Base-by-base conservation (phyloP, 1,139 yeast species). In the Scheffersomyces lignicola region DNA sequence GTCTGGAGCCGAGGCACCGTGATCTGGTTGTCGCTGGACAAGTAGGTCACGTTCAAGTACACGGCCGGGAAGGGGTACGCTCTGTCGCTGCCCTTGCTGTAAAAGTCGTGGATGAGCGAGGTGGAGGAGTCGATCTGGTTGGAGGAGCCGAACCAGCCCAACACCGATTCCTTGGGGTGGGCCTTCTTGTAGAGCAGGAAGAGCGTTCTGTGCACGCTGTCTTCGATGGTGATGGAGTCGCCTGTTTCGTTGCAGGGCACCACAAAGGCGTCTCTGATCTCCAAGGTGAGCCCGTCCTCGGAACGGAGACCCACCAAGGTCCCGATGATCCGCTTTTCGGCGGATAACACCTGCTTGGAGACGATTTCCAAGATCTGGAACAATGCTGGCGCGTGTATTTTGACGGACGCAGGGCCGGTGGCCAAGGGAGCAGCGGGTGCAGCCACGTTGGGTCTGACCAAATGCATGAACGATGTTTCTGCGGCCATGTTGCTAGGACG, bases 121-220 rank as follows among this genome's bases (percentile, higher is more conserved):
- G 94, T 80, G 55, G 83, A 76, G 42, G 80, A 74, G 62, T 85
- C 90, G 45, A 88, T 76, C 45, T 72, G 74, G 32, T 47, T 51
- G 28, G 78, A 65, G 23, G 90, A 81, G 35, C 94, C 85, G 60
- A 85, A 87, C 96, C 96, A 88, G 38, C 96, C 96, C 39, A 88
- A 74, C 37, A 88, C 85, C 34, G 75, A 72, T 49, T 83, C 87
- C 56, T 84, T 84, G 38, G 94, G 92, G 58, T 82, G 84, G 24
- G 94, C 82, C 54, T 79, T 80, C 62, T 83, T 84, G 62, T 85
- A 81, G 54, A 88, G 69, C 50, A 80, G 83, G 60, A 72, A 84
- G 62, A 85, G 76, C 26, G 79, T 64, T 56, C 81, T 80, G 67
- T 84, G 86, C 52, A 80, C 82, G 41, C 78, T 80, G 52, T 82